Evolutionary conservation across 2,329 filamentous ascomycete species (phyloP).

Genomic region (Helminthosporium solani): DNA sequence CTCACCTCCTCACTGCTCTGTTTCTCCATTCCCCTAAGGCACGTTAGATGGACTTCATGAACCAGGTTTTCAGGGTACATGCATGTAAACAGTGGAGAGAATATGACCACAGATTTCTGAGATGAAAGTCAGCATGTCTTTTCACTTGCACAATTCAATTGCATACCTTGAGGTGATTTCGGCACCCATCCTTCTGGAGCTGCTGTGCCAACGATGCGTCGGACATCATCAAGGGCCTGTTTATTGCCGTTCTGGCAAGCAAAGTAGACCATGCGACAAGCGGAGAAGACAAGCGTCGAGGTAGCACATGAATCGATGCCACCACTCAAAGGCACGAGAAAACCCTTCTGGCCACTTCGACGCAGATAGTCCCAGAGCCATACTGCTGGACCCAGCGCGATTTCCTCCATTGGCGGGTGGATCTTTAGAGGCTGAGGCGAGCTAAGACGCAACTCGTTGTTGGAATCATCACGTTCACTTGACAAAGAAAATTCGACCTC

Average conservation of each 20-base stretch:
- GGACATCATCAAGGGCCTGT: slow-evolving; percentile 57
- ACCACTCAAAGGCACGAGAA: slow-evolving; percentile 58
- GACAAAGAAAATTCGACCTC: slow-evolving; percentile 47
- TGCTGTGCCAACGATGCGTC: slow-evolving; percentile 54
- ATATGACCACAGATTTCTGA: slow-evolving; percentile 61
- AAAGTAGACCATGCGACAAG: slow-evolving; percentile 59
- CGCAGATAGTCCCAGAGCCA: slow-evolving; percentile 68
- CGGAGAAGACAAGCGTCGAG: slow-evolving; percentile 50
- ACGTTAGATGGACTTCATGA: too few species aligned
- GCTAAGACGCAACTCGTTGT: neutral
- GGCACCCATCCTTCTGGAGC: slow-evolving; percentile 52
- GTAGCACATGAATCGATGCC: slow-evolving; percentile 63
- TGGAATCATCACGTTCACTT: neutral
- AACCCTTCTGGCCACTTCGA: slow-evolving; percentile 55
- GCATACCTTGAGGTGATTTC: slow-evolving; percentile 56
- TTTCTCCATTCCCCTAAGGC: too few species aligned
- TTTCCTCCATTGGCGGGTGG: slow-evolving; percentile 63
- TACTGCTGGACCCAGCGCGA: slow-evolving; percentile 63
- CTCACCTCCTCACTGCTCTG: too few species aligned
- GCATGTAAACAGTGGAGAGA: slow-evolving; percentile 53
- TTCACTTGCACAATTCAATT: too few species aligned
- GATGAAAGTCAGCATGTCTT: too few species aligned
- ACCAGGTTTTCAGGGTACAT: too few species aligned
- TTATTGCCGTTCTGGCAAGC: slow-evolving; percentile 54
- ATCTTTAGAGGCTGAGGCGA: slow-evolving; percentile 50